Evolutionary conservation across 768 basidiomycete genomes (phyloP), one percentile per base, ranked within the genome.

Genomic region (Butyriboletus loyo): DNA sequence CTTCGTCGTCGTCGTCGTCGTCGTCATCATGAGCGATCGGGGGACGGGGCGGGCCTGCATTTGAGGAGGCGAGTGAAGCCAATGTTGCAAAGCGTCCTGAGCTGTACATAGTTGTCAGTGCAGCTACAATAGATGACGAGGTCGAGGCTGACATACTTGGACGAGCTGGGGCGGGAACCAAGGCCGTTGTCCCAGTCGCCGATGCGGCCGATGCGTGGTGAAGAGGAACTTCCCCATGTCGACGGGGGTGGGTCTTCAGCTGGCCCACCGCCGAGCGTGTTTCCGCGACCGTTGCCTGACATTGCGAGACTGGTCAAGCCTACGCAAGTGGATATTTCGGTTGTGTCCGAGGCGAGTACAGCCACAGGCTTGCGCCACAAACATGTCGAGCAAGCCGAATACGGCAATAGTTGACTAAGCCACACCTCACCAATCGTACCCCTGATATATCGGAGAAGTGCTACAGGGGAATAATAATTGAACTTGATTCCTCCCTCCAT

Each of bases 1-100:
- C 76, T 4, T 75, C 75, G 11, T 76, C 78, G 1, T 83, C 83
- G 27, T 81, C 82, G 14, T 80, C 82, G 14, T 80, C 78, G 11
- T 73, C 71, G 7, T 61, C 69, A 58, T 59, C 63, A 37, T 49
- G 61, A n/a, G 60, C 37, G 30, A 57, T 56, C 42, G 63, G 58
- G 0, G 54, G 27, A 7, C 56, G 50, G 3, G 64, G 49, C 2
- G 54, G 59, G 0, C 57, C 60, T 32, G 55, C 15, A 22, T 52
- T 58, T 17, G 66, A 52, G 14, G 63, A 39, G 3, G 43, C 42
- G 8, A 77, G 37, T 35, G 75, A 71, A 0, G 72, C 51, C 28
- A 79, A 50, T 5, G 71, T 73, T n/a, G 62, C 70, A 53, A 77
- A 66, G 13, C 74, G 60, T 6, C 64, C 59, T 0, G 71, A 62